Base-by-base conservation (phyloP, 306 rosid genomes). In the Sphenostylis stenocarpa region DNA sequence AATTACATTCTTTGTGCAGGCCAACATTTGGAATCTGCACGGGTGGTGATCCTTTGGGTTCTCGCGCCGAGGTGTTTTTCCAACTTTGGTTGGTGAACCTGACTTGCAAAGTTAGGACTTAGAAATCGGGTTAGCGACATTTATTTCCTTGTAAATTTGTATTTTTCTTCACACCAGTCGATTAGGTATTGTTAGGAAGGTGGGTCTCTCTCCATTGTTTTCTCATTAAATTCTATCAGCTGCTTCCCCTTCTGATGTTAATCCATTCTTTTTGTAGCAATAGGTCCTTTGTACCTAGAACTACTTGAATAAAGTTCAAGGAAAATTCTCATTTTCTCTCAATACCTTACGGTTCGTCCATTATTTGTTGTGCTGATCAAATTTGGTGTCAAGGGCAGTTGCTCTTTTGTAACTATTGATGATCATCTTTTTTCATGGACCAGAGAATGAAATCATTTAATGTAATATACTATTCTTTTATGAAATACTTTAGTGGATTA, bases 1-100 rank as follows among this genome's bases (percentile, higher is more conserved):
- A 85, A 87, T 87, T 78, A 88, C 85, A 92, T 95, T 95, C 91
- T 94, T 90, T 86, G 90, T 92, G 96, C 93, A 83, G 93, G 87
- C 96, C 96, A 79, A 79, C 83, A 90, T 85, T 95, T 78, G 90
- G 82, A 79, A 23, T 79, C 62, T 83, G 93, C 90, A 85, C 80
- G 39, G 84, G 86, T 77, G 92, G 87, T 86, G 89, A 79, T 86
- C 89, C 88, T 83, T 87, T 77, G 82, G 92, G 92, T 85, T 89
- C 90, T 85, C 78, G 19, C 84, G 87, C 92, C 84, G 77, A 81
- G 94, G 96, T 65, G 77, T 89, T 92, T 91, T 89, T 89, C 87
- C 77, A 70, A 84, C 93, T 84, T 84, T 72, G 92, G 92, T 75
- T 23, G 90, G 85, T 66, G 90, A 88, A 88, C 89, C 90, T 79